phyloP scores from a whole-genome alignment of 2,329 filamentous ascomycete species.

The Knoxdaviesia capensis region DNA sequence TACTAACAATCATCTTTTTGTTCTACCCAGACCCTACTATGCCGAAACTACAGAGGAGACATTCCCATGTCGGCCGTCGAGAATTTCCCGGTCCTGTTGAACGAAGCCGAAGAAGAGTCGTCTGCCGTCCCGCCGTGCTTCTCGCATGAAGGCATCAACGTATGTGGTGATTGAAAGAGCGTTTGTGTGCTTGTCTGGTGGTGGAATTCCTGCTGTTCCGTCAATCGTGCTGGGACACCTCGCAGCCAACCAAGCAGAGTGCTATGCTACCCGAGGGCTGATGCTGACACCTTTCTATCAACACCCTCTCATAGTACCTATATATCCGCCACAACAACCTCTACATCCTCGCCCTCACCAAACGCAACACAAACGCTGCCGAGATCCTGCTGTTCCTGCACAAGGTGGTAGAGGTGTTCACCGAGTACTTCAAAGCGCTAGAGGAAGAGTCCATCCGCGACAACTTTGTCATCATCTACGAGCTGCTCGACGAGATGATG shows the following conservation, averaged over 20 bases:
- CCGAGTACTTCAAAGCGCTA: conserved; percentile 97
- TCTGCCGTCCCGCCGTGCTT: conserved; percentile 95
- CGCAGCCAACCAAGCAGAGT: not conserved
- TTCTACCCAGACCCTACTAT: conserved; percentile 66
- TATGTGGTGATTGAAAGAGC: conserved; percentile 21
- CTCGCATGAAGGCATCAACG: conserved; percentile 96
- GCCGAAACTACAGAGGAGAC: conserved; percentile 94
- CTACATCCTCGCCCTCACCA: conserved; percentile 91
- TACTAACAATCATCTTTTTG: conserved; percentile 2
- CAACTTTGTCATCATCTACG: conserved; percentile 99
- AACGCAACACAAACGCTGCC: conserved; percentile 96
- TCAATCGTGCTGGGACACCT: too few species aligned
- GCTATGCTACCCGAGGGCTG: not conserved
- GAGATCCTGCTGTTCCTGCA: conserved; percentile 97
- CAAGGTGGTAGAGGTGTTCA: conserved; percentile 96
- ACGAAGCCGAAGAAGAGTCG: conserved; percentile 97
- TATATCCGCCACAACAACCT: conserved; percentile 99
- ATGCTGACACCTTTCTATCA: conserved; percentile 1
- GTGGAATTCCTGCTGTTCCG: too few species aligned
- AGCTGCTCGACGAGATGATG: conserved; percentile 99
- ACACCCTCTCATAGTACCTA: conserved; percentile 46
- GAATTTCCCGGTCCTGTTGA: conserved; percentile 88
- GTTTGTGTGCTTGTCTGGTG: too few species aligned
- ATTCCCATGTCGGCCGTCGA: conserved; percentile 99
- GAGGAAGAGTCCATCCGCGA: conserved; percentile 98